Evolutionary conservation across 805 yeast genomes (phyloP), one percentile per base, ranked within the genome.

Genomic region (Tetrapisispora iriomotensis): DNA sequence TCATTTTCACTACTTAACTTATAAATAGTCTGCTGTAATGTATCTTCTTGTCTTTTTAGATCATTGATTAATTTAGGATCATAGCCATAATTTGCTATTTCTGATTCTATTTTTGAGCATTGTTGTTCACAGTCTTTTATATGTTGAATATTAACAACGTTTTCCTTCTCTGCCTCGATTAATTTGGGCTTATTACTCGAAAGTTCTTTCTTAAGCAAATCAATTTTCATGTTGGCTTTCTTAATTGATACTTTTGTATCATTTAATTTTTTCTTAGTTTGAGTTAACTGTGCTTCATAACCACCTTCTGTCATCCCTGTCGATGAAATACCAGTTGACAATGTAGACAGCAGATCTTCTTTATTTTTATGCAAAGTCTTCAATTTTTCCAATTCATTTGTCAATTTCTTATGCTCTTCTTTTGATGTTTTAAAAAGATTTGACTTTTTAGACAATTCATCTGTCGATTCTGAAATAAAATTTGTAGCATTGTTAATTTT

Each of bases 261-360:
- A 34, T 77, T 71, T 6, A 79, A 56, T 29, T 65, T 68, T 19
- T 70, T 70, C 48, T 79, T 80, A 8, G 75, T 77, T 34, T 74
- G 77, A 41, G 74, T 74, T 30, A 87, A 61, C 50, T 86, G 95
- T 2, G 79, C 71, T 45, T 70, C 64, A 58, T 84, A 88, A 8
- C 96, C 96, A 25, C 82, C 79, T 50, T 79, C 81, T 0, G 79
- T 65, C 26, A 66, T 69, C 39, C 94, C 95, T 43, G 75, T 78
- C 0, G 94, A 75, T 0, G 95, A 82, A n/a, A 88, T 78, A 50
- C 96, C 96, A 0, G 95, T 85, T 0, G 87, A 77, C 29, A 88
- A 66, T 0, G 94, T 79, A 0, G 92, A 82, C 8, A 85, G 62
- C 9, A 88, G 67, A 45, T 88, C 96, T 50, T 84, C 90, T 48